A percentile compares a stretch with the other conserved stretches of the same genome.
Conservation (phyloP, 805 yeast species). For the Hanseniaspora lachancei region DNA sequence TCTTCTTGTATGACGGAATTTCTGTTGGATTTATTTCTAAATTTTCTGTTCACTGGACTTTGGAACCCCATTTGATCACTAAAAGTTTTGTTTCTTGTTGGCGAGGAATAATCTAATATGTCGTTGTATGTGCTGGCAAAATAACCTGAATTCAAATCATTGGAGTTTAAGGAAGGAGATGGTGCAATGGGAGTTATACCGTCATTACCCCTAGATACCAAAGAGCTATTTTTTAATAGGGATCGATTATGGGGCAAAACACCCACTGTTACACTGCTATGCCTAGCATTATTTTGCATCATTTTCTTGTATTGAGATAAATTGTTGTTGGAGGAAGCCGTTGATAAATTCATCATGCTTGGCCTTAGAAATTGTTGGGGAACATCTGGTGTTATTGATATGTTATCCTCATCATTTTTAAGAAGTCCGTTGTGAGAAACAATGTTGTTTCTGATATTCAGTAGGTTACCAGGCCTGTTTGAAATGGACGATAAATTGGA, state of each 20-base stretch:
- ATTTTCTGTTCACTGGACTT: neutral
- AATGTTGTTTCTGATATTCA: constrained; percentile 8
- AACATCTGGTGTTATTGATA: neutral
- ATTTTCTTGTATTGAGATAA: constrained; percentile 12
- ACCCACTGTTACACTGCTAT: constrained; percentile 11
- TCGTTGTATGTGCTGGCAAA: neutral
- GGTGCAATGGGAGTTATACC: neutral
- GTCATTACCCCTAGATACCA: neutral
- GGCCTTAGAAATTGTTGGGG: neutral
- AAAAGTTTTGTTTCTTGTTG: neutral
- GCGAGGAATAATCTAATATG: constrained; percentile 10
- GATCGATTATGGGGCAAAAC: constrained; percentile 2
- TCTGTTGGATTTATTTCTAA: constrained; percentile 11
- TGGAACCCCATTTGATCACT: neutral
- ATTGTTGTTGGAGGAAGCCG: constrained; percentile 10
- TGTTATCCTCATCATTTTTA: neutral
- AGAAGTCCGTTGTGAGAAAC: neutral
- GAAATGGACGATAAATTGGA: constrained; percentile 9
- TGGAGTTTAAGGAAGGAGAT: neutral
- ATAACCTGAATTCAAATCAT: neutral
- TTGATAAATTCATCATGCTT: constrained; percentile 4
- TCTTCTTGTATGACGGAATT: constrained; percentile 7
- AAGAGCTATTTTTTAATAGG: neutral
- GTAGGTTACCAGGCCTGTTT: constrained; percentile 9
- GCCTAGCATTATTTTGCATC: constrained; percentile 13